Percentiles rank a stretch among this genome's conserved stretches.
These are phyloP conservation scores for Myxozyma lipomycoides DNA, from an alignment of 805 yeast species.

Conservation along the genomic window DNA sequence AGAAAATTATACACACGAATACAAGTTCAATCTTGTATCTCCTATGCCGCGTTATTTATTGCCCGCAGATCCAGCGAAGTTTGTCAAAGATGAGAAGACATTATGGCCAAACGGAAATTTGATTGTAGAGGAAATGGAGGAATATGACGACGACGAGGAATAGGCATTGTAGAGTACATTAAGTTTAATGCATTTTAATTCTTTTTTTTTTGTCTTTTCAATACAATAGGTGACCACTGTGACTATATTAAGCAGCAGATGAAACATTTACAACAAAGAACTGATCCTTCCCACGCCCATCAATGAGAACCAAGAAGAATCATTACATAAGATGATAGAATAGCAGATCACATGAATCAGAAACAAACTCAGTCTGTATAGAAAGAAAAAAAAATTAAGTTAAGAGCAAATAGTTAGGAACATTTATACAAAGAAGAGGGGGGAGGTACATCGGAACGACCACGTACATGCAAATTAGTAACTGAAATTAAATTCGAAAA, in stretches of 20 bases:
- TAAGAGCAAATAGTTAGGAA: neutral
- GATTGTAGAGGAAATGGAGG: conserved; percentile 44
- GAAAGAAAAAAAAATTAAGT: too few species aligned
- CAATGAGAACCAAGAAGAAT: too few species aligned
- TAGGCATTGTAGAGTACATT: neutral
- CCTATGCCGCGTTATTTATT: conserved; percentile 57
- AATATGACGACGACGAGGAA: conserved; percentile 16
- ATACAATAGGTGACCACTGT: too few species aligned
- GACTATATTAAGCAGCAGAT: too few species aligned
- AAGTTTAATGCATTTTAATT: too few species aligned
- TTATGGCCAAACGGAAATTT: conserved; percentile 65
- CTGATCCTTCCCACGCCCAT: too few species aligned
- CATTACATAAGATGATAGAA: too few species aligned
- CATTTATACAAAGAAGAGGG: neutral
- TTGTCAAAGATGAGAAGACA: conserved; percentile 44
- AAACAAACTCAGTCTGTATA: too few species aligned
- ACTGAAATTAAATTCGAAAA: neutral
- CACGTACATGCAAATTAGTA: neutral
- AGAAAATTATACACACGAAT: conserved; percentile 45
- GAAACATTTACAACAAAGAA: too few species aligned
- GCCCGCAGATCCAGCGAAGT: conserved; percentile 30
- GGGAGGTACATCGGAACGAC: neutral
- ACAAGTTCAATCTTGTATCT: conserved; percentile 48
- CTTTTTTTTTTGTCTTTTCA: too few species aligned
- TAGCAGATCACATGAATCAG: too few species aligned